These are phyloP conservation scores for Quillaja saponaria DNA, from an alignment of 306 rosid genomes.

Conservation along the genomic window DNA sequence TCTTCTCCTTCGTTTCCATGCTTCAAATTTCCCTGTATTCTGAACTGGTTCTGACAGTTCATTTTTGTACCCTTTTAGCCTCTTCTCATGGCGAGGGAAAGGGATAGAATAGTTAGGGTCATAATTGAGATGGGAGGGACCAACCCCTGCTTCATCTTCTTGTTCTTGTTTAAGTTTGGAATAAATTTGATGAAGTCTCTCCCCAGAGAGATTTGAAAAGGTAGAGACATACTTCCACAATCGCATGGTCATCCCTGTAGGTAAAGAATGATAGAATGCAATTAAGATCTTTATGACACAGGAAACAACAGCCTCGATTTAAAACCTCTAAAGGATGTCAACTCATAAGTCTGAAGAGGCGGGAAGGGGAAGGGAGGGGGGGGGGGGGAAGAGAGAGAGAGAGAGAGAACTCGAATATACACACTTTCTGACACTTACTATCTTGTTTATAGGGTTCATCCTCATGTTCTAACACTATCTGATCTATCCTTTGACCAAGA, in stretches of 20 bases:
- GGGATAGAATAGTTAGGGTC: slow-evolving; percentile 43
- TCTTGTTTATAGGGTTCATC: slow-evolving; percentile 84
- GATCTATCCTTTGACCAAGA: slow-evolving; percentile 94
- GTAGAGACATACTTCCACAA: slow-evolving; percentile 98
- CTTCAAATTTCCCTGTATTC: slow-evolving; percentile 69
- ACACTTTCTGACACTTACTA: slow-evolving; percentile 58
- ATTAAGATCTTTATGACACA: neutral
- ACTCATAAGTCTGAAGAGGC: neutral
- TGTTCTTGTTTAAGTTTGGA: slow-evolving; percentile 84
- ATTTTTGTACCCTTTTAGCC: slow-evolving; percentile 65
- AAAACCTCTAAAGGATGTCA: no score
- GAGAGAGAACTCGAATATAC: no score
- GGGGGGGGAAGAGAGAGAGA: no score
- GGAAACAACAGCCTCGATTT: neutral
- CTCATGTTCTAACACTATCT: slow-evolving; percentile 78
- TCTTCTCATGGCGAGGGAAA: slow-evolving; percentile 47
- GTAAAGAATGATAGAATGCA: neutral
- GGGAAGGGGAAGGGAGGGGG: no score
- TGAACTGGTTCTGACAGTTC: slow-evolving; percentile 59
- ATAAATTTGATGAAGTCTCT: slow-evolving; percentile 88
- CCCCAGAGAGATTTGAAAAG: slow-evolving; percentile 94
- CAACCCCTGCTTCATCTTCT: slow-evolving; percentile 65
- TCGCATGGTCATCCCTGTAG: slow-evolving; percentile 87
- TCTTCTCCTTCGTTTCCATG: slow-evolving; percentile 91
- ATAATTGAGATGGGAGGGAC: slow-evolving; percentile 65